Base-by-base conservation (phyloP, 148 eudicot genomes). In the Camellia japonica region DNA sequence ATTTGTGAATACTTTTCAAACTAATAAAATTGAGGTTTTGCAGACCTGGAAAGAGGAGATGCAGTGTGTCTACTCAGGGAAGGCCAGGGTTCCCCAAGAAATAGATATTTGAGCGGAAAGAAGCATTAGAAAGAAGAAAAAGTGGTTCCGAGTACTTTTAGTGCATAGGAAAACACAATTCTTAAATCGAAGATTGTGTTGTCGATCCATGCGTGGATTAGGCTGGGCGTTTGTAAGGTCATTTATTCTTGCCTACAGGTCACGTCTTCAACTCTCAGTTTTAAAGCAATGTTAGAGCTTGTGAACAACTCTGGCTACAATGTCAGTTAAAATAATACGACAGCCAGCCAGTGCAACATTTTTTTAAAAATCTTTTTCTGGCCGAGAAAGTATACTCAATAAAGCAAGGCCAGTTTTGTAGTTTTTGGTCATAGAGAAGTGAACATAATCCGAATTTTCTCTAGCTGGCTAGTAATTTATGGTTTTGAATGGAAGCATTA, bases 11-110 rank as follows among this genome's bases (percentile, higher is more conserved):
- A 5, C 59, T 18, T 19, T 41, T 54, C 76, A 55, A 12, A 55
- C 49, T 67, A 52, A 82, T 23, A 63, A 52, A 49, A 16, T 69
- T 54, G 73, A 42, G 56, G 14, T 78, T 80, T 61, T 70, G 84
- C 91, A 92, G 97, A 92, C 93, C n/a, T 92, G 97, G 97, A 88
- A 85, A 78, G 93, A 87, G 83, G 97, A 92, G 83, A 81, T 92
- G 85, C 92, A 87, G 80, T 86, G 86, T 59, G 90, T 91, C 44
- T 92, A 82, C 83, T 83, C 85, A 41, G 93, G 94, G 71, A 84
- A 73, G 69, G 91, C 89, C 43, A 83, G 80, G 80, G 83, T 91
- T 64, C 90, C 97, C 0, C 79, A 83, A 86, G 97, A 91, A 47
- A 83, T 90, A 58, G 90, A 90, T 15, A 78, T 83, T 73, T 88